Percentiles rank a stretch among this genome's conserved stretches.
Conservation (phyloP, 306 rosid species). For the Cicer judaicum region DNA sequence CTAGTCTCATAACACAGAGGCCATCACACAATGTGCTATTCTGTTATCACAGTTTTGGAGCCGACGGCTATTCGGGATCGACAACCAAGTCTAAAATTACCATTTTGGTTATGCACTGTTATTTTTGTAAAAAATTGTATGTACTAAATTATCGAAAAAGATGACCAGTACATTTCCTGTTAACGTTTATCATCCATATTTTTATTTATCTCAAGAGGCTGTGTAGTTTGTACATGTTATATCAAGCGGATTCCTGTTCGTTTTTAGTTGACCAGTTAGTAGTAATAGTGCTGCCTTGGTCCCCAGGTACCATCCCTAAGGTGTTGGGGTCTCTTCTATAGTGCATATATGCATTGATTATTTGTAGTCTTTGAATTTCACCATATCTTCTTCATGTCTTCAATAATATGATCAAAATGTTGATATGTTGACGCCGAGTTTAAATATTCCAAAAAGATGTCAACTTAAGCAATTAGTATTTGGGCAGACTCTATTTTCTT, state of each 20-base stretch:
- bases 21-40: neutral
- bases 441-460: constrained; percentile 26
- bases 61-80: neutral
- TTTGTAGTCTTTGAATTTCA: neutral
- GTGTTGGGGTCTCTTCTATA: neutral
- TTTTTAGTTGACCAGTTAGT: neutral
- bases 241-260: neutral
- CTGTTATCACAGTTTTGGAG: neutral
- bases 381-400: neutral
- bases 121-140: neutral
- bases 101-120: constrained; percentile 4
- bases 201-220: neutral
- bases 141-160: neutral
- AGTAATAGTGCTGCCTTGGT: neutral
- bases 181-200: neutral
- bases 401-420: constrained; percentile 30
- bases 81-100: neutral
- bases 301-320: neutral
- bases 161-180: neutral
- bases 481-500: constrained; percentile 8
- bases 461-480: constrained; percentile 36
- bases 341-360: neutral
- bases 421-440: neutral
- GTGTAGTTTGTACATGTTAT: neutral
- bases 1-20: neutral